Percentiles rank a stretch among this genome's conserved stretches.
phyloP scores from a whole-genome alignment of 208 protist species.

The Naegleria gruberi region DNA sequence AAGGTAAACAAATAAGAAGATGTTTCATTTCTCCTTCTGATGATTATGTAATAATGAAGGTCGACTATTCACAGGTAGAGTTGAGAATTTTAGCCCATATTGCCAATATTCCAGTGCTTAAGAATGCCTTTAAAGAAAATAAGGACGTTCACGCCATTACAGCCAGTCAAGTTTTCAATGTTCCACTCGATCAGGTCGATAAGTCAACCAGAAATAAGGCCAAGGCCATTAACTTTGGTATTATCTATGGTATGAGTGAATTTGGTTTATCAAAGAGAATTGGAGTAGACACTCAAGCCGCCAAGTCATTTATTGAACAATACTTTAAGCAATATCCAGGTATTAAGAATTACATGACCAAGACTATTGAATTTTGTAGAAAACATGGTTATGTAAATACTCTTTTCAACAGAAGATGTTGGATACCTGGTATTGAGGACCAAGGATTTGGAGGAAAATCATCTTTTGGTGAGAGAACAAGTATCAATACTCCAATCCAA shows the following conservation, averaged over 20 bases:
- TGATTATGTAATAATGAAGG: conserved; percentile 4
- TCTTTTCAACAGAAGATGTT: conserved; percentile 13
- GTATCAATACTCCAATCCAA: conserved; percentile 29
- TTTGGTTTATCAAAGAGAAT: conserved; percentile 18
- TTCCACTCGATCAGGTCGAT: background rate
- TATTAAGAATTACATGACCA: conserved; percentile 25
- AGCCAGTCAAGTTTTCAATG: conserved; percentile 23
- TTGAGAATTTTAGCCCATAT: conserved; percentile 30
- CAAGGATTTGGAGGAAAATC: background rate
- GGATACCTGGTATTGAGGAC: conserved; percentile 26
- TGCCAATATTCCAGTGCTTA: conserved; percentile 3
- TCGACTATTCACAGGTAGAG: conserved; percentile 29
- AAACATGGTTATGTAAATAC: conserved; percentile 26
- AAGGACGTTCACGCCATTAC: conserved; percentile 19
- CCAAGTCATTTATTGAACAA: conserved; percentile 4
- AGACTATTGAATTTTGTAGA: background rate
- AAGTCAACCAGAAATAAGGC: conserved; percentile 13
- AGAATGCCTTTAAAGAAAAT: background rate
- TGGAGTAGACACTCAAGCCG: background rate
- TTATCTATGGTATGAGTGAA: conserved; percentile 30
- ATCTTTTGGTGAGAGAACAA: conserved; percentile 6
- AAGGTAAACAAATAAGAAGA: conserved; percentile 16
- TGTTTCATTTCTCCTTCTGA: conserved; percentile 7
- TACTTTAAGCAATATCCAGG: conserved; percentile 28
- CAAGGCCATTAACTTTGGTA: conserved; percentile 30